These are phyloP conservation scores for Trametes sanguinea DNA, from an alignment of 768 basidiomycete genomes.

Conservation along the genomic window DNA sequence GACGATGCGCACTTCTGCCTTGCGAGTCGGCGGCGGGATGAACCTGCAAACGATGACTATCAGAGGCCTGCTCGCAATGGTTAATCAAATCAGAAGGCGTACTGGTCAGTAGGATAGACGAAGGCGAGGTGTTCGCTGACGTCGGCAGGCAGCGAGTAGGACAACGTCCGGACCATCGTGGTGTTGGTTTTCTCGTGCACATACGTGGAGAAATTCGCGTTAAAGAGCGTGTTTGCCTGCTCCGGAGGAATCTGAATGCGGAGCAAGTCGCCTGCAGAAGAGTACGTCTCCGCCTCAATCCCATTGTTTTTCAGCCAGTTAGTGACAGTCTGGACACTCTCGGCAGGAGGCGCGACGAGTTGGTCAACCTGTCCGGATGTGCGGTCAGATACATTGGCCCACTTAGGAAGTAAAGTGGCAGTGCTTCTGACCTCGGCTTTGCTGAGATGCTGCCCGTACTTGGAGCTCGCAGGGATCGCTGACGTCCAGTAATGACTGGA, in stretches of 20 bases:
- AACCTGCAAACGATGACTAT: not conserved
- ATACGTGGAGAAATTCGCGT: constrained; percentile 38
- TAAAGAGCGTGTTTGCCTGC: constrained; percentile 39
- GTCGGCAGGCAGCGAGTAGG: constrained; percentile 38
- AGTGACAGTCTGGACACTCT: constrained; percentile 29
- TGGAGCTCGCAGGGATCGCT: constrained; percentile 40
- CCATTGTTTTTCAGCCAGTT: constrained; percentile 32
- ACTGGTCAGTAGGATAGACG: constrained; percentile 36
- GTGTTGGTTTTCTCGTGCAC: constrained; percentile 34
- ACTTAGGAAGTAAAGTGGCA: not conserved
- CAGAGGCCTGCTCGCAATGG: not conserved
- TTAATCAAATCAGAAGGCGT: constrained; percentile 6
- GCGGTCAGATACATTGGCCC: not conserved
- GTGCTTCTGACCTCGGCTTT: constrained; percentile 9
- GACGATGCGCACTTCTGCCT: constrained; percentile 7
- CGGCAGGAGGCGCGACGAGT: constrained; percentile 29
- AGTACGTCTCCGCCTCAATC: constrained; percentile 27
- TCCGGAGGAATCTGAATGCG: constrained; percentile 31
- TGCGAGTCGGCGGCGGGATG: constrained; percentile 16
- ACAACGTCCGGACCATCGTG: constrained; percentile 36
- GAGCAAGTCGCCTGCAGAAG: constrained; percentile 39
- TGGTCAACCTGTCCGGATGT: constrained; percentile 25
- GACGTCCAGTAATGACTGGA: constrained; percentile 38
- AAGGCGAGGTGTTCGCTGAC: constrained; percentile 34
- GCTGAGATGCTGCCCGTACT: constrained; percentile 24